Conservation (phyloP, 208 protist species). For the Trypanosoma cruzi region DNA sequence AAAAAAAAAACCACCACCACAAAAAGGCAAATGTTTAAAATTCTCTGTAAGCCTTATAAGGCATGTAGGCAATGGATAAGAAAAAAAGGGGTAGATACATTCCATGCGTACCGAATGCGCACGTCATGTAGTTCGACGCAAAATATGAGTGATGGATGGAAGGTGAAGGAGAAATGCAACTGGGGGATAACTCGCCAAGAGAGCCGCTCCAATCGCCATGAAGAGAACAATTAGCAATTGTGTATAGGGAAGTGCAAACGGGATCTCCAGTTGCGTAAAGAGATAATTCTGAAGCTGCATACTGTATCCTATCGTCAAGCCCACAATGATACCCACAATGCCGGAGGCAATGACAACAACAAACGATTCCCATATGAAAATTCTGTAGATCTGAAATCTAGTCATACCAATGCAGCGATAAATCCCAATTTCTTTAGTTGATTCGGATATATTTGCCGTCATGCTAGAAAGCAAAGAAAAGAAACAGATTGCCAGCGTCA, state of each 20-base stretch:
- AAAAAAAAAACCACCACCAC: too few species aligned
- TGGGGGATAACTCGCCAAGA: slow-evolving; percentile 62
- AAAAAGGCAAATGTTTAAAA: too few species aligned
- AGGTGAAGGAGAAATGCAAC: slow-evolving; percentile 46
- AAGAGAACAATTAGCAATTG: slow-evolving; percentile 60
- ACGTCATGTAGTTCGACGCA: slow-evolving; percentile 42
- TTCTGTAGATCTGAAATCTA: slow-evolving; percentile 71
- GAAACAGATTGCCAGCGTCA: slow-evolving; percentile 94
- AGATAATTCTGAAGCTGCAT: slow-evolving; percentile 91
- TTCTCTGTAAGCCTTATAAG: too few species aligned
- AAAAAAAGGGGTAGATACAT: too few species aligned
- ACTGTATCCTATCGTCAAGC: slow-evolving; percentile 87
- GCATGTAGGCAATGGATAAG: too few species aligned
- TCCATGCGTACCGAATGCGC: too few species aligned
- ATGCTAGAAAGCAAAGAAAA: slow-evolving; percentile 94
- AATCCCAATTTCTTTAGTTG: slow-evolving; percentile 96
- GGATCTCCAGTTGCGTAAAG: slow-evolving; percentile 90
- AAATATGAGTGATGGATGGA: slow-evolving; percentile 68
- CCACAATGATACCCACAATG: slow-evolving; percentile 91
- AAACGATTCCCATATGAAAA: slow-evolving; percentile 97
- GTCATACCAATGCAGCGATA: slow-evolving; percentile 91
- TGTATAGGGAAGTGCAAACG: slow-evolving; percentile 91
- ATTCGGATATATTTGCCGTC: slow-evolving; percentile 93
- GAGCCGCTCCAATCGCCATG: slow-evolving; percentile 47
- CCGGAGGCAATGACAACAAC: slow-evolving; percentile 91